phyloP scores from a whole-genome alignment of 306 rosid genomes.

The Cicer bijugum region DNA sequence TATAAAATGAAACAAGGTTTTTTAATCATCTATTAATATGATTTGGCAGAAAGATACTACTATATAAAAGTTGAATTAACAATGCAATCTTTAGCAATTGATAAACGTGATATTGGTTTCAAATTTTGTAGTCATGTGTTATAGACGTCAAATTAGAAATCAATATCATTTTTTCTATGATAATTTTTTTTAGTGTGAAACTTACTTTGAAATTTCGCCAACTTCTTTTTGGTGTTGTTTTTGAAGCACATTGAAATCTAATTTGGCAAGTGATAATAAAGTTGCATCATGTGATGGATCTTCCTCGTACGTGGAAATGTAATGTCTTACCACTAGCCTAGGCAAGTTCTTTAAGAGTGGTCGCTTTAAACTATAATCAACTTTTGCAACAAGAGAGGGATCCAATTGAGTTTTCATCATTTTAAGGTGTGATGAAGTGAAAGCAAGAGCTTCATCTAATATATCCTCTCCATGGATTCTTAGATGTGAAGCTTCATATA shows the following conservation, averaged over 20 bases:
- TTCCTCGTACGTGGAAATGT: slow-evolving; percentile 48
- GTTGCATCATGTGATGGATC: slow-evolving; percentile 42
- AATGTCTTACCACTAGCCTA: slow-evolving; percentile 48
- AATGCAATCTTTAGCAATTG: too few relatives aligned
- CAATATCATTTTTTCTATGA: too few relatives aligned
- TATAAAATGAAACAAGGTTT: too few relatives aligned
- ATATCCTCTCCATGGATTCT: slow-evolving; percentile 52
- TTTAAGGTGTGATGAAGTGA: slow-evolving; percentile 43
- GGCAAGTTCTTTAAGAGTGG: slow-evolving; percentile 46
- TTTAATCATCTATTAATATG: too few relatives aligned
- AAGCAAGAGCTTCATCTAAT: slow-evolving; percentile 53
- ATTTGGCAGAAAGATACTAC: too few relatives aligned
- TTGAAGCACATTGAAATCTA: slow-evolving; percentile 60
- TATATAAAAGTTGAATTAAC: too few relatives aligned
- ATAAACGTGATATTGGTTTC: too few relatives aligned
- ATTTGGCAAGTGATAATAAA: slow-evolving; percentile 51
- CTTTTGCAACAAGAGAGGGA: slow-evolving; percentile 43
- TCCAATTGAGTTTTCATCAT: background rate
- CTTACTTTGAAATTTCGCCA: slow-evolving; percentile 39
- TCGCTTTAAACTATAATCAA: slow-evolving; percentile 22
- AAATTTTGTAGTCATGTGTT: too few relatives aligned
- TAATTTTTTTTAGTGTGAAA: too few relatives aligned
- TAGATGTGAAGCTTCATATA: slow-evolving; percentile 58
- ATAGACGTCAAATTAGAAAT: too few relatives aligned
- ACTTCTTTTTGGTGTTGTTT: slow-evolving; percentile 53